Evolutionary conservation across 345 rosid genomes (phyloP), one percentile per base, ranked within the genome.

Genomic region (Eucalyptus sp.): DNA sequence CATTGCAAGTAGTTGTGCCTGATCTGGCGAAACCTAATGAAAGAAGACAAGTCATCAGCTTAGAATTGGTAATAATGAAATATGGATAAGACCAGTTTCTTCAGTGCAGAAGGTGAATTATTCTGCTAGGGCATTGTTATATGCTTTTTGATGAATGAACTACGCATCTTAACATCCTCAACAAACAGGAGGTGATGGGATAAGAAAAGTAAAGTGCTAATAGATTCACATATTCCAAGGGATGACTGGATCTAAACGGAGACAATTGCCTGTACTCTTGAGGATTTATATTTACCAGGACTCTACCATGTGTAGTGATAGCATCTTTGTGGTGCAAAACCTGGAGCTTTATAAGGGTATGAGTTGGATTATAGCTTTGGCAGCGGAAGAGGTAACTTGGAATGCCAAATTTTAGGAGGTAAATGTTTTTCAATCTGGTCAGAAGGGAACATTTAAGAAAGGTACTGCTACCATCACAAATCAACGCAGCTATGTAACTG

Each of bases 1-100:
- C 98, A 96, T 96, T 12, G 98, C 96, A 62, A 97, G 97, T 66
- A 97, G 91, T 44, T 97, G 99, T 51, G 98, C 98, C 87, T 97
- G 99, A 92, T 97, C 99, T 46, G 99, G 99, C 37, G 99, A 96
- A 25, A 95, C 99, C 99, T 95, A 89, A 66, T 7, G 15, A 41
- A 41, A 76, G 84, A 76, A 76, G 84, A 20, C 5, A 11, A 41
- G 15, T 76, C 16, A 76, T 76, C 16, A 11, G 83, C 48, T 76
- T 11, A 76, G 48, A 76, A 10, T 41, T 37, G 84, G 46, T 76
- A 76, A 41, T 41, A 76, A 18, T 44, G 48, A 37, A 76, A 76
- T 76, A 41, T 22, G 29, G 5, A 37, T 20, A 41, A 5, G 48
- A 76, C 48, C 84, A 76, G 48, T 41, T 76, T 76, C 29, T 76